Base-by-base conservation (phyloP, 2,329 filamentous ascomycete species). In the Pleomassaria siparia region DNA sequence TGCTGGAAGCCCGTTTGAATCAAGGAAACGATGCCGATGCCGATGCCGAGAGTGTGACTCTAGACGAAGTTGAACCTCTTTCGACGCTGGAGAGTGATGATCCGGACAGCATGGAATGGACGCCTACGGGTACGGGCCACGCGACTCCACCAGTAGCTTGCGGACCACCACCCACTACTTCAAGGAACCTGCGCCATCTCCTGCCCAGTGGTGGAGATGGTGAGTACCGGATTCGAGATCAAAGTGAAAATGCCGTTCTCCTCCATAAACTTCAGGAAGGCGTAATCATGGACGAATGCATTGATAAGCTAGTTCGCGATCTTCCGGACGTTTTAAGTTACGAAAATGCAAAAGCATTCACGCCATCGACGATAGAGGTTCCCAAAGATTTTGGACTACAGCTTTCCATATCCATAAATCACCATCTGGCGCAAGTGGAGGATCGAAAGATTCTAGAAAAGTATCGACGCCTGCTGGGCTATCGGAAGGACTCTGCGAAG, bases 101-200 rank as follows among this genome's bases (percentile, higher is more conserved):
- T 41, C 58, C 63, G 0, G 67, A 71, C 47, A 66, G 64, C 26
- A 71, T 71, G 67, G 67, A 71, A 39, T 71, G 67, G 67, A 66
- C 62, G 25, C 66, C 65, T 8, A 37, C 35, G 21, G 15, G 9
- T 10, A 16, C 32, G 4, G 66, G 60, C 21, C 53, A 58, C 18
- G 58, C 52, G 11, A 64, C 62, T 32, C 56, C 62, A 28, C 56
- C 64, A 36, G 53, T 53, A 20, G 61, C 55, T 41, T 69, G 66
- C 47, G 64, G 64, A 18, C 64, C 66, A 15, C 60, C 60, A 6
- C 60, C 58, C 15, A 53, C 57, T 6, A 39, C 66, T 18, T 63
- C 67, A 1, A 61, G 59, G 33, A 64, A 63, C 30, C 50, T 69
- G 50, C 65, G 60, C n/a, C 60, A 61, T 20, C 55, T 67, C 22